Evolutionary conservation across 805 yeast species (phyloP).

Genomic region (Hanseniaspora meyeri): DNA sequence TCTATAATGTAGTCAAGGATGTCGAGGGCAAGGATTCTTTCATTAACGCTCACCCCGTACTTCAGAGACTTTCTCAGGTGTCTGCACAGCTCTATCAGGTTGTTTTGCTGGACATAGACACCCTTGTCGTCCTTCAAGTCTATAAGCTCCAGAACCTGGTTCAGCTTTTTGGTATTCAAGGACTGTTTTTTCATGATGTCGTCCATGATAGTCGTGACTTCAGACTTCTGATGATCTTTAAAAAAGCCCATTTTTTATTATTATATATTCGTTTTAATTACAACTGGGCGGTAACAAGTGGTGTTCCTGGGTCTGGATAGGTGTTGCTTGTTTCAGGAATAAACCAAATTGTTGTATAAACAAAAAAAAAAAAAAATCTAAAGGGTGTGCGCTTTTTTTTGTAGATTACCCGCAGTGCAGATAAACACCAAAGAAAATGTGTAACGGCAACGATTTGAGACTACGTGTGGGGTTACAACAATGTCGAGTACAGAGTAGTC

Average conservation of each 20-base stretch:
- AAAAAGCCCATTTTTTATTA: conserved; percentile 37
- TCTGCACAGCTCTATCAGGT: conserved; percentile 70
- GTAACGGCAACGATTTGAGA: too few species aligned
- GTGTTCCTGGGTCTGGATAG: too few species aligned
- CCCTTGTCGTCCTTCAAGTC: conserved; percentile 31
- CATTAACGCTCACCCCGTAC: conserved; percentile 43
- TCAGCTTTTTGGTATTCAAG: neutral
- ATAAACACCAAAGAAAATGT: too few species aligned
- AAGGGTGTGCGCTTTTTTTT: too few species aligned
- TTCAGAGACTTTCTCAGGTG: conserved; percentile 81
- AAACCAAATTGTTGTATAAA: too few species aligned
- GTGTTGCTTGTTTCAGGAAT: too few species aligned
- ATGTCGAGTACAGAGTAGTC: too few species aligned
- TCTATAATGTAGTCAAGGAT: conserved; percentile 10
- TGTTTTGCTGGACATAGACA: conserved; percentile 19
- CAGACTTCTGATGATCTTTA: conserved; percentile 53
- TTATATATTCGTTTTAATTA: too few species aligned
- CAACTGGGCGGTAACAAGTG: too few species aligned
- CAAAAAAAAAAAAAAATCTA: too few species aligned
- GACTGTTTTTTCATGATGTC: conserved; percentile 35
- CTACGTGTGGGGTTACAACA: too few species aligned
- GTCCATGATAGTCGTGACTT: conserved; percentile 54
- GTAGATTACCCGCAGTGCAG: too few species aligned
- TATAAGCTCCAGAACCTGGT: conserved; percentile 1
- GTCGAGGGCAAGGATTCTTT: conserved; percentile 7